Evolutionary conservation across 202 grass and related monocot genomes (phyloP), one percentile per base, ranked within the genome.

Genomic region (Dendrocalamus latiflorus): DNA sequence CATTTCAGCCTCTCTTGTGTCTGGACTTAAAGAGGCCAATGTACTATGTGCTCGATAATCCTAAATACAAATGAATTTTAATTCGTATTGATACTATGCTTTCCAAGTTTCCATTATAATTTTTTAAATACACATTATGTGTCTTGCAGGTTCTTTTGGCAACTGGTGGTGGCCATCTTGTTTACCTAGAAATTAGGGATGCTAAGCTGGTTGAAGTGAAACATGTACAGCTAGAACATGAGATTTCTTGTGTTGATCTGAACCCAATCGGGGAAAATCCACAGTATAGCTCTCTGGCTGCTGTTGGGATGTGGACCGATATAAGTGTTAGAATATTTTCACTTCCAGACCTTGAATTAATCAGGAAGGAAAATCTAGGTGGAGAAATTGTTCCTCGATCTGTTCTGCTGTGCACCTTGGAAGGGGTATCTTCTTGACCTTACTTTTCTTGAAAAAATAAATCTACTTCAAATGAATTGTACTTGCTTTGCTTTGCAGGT

Each of bases 231-330:
- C 64, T 99, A 68, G 96, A 99, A 58, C 94, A 96, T 76, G 96
- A 95, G 68, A 99, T 99, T 45, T 99, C 96, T 48, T 99, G 96
- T 85, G 85, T 99, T 37, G 93, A 99, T 75, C 87, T 99, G 76
- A 99, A 99, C 70, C 96, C 96, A 43, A 89, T 92, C 6, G 87
- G 91, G 56, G 87, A 88, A 18, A 93, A 92, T 78, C 58, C 85
- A 66, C 79, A 91, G 24, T 88, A 86, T 83, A 99, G 93, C 69
- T 90, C 96, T 72, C 59, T 98, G 64, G 96, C 96, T 75, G 96
- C 87, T 34, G 91, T 98, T 41, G 96, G 96, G 67, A 92, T 98
- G 96, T 98, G 96, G 96, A 98, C 96, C 30, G 96, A 98, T 85
- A 95, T 98, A 88, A 98, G 93, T 60, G 91, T 98, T 38, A 98